Evolutionary conservation across 345 rosid genomes (phyloP), one percentile per base, ranked within the genome.

Genomic region (Citrus medica): DNA sequence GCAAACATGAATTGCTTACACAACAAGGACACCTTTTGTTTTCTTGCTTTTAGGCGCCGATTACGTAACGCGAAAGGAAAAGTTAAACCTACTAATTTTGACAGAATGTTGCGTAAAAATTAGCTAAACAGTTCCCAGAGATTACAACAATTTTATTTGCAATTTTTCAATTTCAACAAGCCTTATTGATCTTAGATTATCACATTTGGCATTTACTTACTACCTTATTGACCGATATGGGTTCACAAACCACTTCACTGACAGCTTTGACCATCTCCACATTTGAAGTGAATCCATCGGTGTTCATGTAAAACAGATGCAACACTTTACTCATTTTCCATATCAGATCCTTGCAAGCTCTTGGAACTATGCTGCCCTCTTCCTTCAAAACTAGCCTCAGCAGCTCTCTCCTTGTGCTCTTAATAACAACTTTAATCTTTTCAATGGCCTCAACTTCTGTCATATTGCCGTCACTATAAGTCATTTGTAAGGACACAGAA

Each of bases 271-370:
- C 69, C 81, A 91, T 81, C 46, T 85, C 92, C 21, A 32, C 24
- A 62, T 86, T 73, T 14, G 87, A 86, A 14, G 89, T 89, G 87
- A 94, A 94, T 13, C 95, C 99, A 74, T 94, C 98, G 75, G 85
- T 90, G 65, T 92, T 87, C 78, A 77, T 73, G 89, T 94, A 94
- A 82, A 96, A 91, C 6, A 90, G 30, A 82, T 92, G 87, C 82
- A 94, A 67, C 71, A 90, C 90, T 71, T 87, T 89, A 81, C 85
- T 83, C 98, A 92, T 92, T 19, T 92, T 92, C 93, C 95, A 89
- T 67, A 92, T 90, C 59, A 84, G 82, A 51, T 92, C 93, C 86
- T 83, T 92, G 89, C 97, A 91, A 51, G 90, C 82, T 79, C 93
- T 87, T 32, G 97, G 95, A 56, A 96, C 83, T 0, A 42, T 59